Base-by-base conservation (phyloP, 148 eudicot genomes). In the Fallopia convolvulus region DNA sequence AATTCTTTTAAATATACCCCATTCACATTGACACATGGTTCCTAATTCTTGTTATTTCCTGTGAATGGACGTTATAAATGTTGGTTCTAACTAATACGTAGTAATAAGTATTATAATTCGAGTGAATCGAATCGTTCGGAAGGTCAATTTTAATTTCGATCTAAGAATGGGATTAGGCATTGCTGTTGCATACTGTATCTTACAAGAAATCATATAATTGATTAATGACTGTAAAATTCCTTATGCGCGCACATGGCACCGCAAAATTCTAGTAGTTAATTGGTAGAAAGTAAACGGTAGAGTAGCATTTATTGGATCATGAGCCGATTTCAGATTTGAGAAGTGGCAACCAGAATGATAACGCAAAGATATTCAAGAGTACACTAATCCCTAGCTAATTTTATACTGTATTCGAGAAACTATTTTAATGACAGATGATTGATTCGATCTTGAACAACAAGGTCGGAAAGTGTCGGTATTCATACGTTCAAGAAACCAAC, bases 301-400 rank as follows among this genome's bases (percentile, higher is more conserved):
- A 36, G 0, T 52, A 56, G 36, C 20, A 23, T 5, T 33, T 33
- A 36, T 36, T 13, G 72, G 72, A 66, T 58, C 65, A 23, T 21
- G 41, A 66, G 72, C 42, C n/a, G 39, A 32, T 3, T 66, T 66
- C 6, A 14, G 72, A 66, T 66, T 15, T 66, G 72, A 66, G 72
- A 66, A 66, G 72, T 66, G 72, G 72, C 72, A 66, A 32, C 72
- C 44, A 33, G 72, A 15, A 13, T 66, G 72, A 5, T 66, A 66
- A 66, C 42, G 36, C 72, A 66, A 66, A 66, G 72, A 66, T 66
- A 66, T 36, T 14, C 72, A 26, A 20, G 3, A 36, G 20, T 65
- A 65, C 41, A 12, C 2, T 56, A 56, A n/a, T 61, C 2, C 71
- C 41, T 13, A 4, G 42, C 42, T 13, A 0, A 20, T 9, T 2